These are phyloP conservation scores for Penicillium sp. DNA, from an alignment of 2,329 filamentous ascomycete species.

Conservation along the genomic window DNA sequence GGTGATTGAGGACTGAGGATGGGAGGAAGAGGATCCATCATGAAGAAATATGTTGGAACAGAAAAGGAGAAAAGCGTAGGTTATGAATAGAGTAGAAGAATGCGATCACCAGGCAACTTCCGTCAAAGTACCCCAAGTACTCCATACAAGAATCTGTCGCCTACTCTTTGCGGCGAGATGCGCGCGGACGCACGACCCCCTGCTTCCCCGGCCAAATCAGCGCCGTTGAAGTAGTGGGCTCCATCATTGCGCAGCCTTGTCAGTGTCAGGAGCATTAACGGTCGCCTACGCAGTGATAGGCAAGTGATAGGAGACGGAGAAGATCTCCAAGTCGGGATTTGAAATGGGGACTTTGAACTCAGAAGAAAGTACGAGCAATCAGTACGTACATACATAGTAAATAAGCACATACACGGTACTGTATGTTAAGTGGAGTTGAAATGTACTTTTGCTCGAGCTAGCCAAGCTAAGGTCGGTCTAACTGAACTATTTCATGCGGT, in stretches of 20 bases:
- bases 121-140: not conserved
- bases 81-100: conserved; percentile 9
- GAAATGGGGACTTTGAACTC: not conserved
- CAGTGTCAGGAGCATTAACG: conserved; percentile 20
- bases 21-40: conserved; percentile 17
- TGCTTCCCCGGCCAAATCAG: conserved; percentile 36
- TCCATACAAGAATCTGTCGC: conserved; percentile 22
- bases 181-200: conserved; percentile 28
- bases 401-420: too few relatives aligned
- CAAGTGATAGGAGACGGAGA: not conserved
- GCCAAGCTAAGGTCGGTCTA: conserved; percentile 15
- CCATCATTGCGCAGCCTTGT: conserved; percentile 14
- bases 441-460: conserved; percentile 28
- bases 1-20: conserved; percentile 16
- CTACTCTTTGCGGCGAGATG: conserved; percentile 36
- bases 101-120: conserved; percentile 23
- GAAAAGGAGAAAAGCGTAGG: not conserved
- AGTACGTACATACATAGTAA: too few relatives aligned
- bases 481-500: conserved; percentile 27
- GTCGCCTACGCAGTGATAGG: conserved; percentile 1
- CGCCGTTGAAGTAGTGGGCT: conserved; percentile 4
- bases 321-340: not conserved
- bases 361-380: not conserved
- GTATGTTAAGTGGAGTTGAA: conserved; percentile 6
- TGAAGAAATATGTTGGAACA: not conserved